Base-by-base conservation (phyloP, 2,329 filamentous ascomycete genomes). In the Elsinoe arachidis region DNA sequence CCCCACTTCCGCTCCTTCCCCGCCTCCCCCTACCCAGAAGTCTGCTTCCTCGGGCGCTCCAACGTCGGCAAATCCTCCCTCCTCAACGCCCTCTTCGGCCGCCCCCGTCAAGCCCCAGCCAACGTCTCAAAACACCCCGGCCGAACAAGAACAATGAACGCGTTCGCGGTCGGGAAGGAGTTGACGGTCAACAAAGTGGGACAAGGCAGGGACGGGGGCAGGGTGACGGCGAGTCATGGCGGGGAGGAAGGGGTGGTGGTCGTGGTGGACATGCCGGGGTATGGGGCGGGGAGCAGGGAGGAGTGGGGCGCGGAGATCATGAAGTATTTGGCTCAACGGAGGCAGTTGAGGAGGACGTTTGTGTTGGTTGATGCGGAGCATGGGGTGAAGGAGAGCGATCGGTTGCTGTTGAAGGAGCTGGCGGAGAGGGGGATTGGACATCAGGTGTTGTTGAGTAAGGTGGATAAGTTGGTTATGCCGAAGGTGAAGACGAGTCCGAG, bases 201-300 rank as follows among this genome's bases (percentile, higher is more conserved):
- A 9, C 57, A 63, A 66, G 52, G 63, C 63, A 61, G 57, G 67
- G 59, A 73, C 55, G 71, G 72, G 0, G 74, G 73, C 0, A 47
- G 26, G 15, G 54, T 56, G 11, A 38, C 39, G 12, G 54, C 54
- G 5, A 47, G 38, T 38, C 54, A 56, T 38, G 54, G 54, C 14
- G 54, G 54, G 23, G 54, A 56, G 33, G 54, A 56, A 23, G 54
- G 54, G 1, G 54, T 56, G 11, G 65, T 86, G 26, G 77, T 84
- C 0, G 75, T 89, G 34, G 74, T 88, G 17, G 85, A 89, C 68
- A 86, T 86, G 79, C 86, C 85, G 1, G 85, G 85, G 0, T 88
- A 88, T 65, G 85, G 85, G 3, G 77, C 80, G 58, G 83, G 79
- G 1, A 83, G 80, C 64, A 71, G 78, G 34, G 68, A 74, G 7